Conservation (phyloP, 495 filamentous ascomycete species). For the Penicillium diatomitis region DNA sequence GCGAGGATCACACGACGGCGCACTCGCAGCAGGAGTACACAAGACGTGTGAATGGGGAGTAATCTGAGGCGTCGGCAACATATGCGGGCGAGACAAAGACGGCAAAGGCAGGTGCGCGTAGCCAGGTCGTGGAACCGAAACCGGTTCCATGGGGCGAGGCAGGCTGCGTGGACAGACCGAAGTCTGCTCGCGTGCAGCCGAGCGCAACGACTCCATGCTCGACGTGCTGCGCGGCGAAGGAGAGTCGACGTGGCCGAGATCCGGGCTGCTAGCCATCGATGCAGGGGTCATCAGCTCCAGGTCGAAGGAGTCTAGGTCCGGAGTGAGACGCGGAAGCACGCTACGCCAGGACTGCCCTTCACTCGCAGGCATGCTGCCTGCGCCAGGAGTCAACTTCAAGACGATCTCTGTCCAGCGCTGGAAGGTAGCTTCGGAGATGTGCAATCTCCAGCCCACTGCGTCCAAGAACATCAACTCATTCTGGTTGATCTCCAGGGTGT, state of each 20-base stretch:
- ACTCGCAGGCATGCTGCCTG: slow-evolving; percentile 19
- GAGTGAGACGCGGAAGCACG: slow-evolving; percentile 68
- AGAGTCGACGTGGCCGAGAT: slow-evolving; percentile 22
- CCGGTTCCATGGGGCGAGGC: slow-evolving; percentile 54
- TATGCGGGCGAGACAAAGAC: slow-evolving; percentile 49
- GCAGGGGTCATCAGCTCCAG: slow-evolving; percentile 24
- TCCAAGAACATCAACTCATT: slow-evolving; percentile 91
- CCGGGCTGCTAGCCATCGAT: slow-evolving; percentile 21
- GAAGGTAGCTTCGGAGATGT: slow-evolving; percentile 81
- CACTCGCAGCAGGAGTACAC: slow-evolving; percentile 88
- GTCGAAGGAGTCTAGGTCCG: slow-evolving; percentile 45
- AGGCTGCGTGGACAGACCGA: slow-evolving; percentile 35
- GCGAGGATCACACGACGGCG: slow-evolving; percentile 41
- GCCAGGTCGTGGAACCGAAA: slow-evolving; percentile 24
- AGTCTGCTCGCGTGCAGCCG: slow-evolving; percentile 30
- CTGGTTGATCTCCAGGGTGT: slow-evolving; percentile 84
- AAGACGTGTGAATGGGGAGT: slow-evolving; percentile 68
- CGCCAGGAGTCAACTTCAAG: slow-evolving; percentile 65
- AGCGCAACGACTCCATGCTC: slow-evolving; percentile 12
- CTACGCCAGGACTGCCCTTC: slow-evolving; percentile 57
- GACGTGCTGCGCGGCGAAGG: slow-evolving; percentile 27
- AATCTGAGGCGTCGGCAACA: slow-evolving; percentile 70
- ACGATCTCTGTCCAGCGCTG: slow-evolving; percentile 90
- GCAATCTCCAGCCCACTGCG: slow-evolving; percentile 88
- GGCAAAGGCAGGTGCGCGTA: slow-evolving; percentile 32